phyloP scores from a whole-genome alignment of 129 eudicot species.

The Artemisia annua region DNA sequence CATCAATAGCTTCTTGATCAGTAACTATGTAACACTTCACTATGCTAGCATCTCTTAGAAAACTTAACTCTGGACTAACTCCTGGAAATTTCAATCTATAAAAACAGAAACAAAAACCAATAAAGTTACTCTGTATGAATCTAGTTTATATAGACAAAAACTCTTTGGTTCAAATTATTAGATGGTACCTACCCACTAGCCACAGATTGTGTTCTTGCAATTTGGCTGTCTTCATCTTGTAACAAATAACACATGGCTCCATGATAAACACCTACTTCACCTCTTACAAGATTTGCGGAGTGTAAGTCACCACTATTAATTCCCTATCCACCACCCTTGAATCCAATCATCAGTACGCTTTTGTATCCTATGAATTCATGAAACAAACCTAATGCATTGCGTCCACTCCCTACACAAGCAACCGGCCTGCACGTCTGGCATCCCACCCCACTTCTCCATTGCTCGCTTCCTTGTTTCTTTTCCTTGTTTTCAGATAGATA shows the following conservation, averaged over 20 bases:
- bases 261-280: conserved; percentile 76
- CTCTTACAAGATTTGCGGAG: conserved; percentile 57
- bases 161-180: not conserved
- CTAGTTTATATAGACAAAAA: not conserved
- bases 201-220: conserved; percentile 53
- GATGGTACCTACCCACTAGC: conserved; percentile 43
- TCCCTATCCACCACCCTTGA: conserved; percentile 61
- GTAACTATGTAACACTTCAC: conserved; percentile 57
- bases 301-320: conserved; percentile 31
- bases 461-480: conserved; percentile 75
- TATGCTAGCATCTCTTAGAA: conserved; percentile 56
- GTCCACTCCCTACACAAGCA: conserved; percentile 78
- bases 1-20: conserved; percentile 70
- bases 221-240: conserved; percentile 70
- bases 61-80: conserved; percentile 81
- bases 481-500: conserved; percentile 57
- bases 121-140: conserved; percentile 2
- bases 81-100: conserved; percentile 65
- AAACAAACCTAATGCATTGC: conserved; percentile 69
- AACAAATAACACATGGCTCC: conserved; percentile 74
- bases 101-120: not conserved
- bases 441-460: conserved; percentile 77
- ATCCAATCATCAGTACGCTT: conserved; percentile 60
- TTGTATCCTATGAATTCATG: conserved; percentile 62
- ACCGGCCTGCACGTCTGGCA: conserved; percentile 64